Evolutionary conservation across 331 rosid species (phyloP).

Genomic region (Saraca asoca): DNA sequence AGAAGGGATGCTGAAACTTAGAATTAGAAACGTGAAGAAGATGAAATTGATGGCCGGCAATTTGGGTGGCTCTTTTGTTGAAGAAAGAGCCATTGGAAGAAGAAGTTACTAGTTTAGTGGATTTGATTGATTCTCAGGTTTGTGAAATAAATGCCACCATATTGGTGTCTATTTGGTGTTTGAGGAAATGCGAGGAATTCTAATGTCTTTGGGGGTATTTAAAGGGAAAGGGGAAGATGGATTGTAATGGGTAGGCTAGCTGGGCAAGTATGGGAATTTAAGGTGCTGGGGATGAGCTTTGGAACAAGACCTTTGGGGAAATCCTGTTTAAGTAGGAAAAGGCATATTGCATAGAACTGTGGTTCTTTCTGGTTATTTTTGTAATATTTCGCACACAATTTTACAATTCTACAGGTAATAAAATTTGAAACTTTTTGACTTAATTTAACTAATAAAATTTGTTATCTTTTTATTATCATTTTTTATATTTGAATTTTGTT

Average conservation of each 20-base stretch:
- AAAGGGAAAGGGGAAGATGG: constrained; percentile 21
- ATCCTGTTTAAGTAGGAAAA: too few species aligned
- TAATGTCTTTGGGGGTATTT: constrained; percentile 32
- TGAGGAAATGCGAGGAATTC: constrained; percentile 6
- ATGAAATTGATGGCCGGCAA: neutral
- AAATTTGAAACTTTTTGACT: too few species aligned
- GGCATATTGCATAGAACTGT: too few species aligned
- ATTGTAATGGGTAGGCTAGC: constrained; percentile 33
- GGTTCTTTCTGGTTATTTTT: too few species aligned
- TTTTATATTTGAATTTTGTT: too few species aligned
- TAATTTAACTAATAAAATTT: too few species aligned
- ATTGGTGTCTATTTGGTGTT: neutral
- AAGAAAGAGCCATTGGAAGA: constrained; percentile 39
- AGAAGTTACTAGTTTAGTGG: neutral
- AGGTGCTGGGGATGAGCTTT: constrained; percentile 20
- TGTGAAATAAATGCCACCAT: neutral
- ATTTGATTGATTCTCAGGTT: neutral
- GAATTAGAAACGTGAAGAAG: neutral
- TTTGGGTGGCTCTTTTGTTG: neutral
- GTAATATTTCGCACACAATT: too few species aligned
- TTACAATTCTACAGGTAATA: too few species aligned
- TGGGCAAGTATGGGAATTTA: constrained; percentile 65
- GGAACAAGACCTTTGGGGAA: too few species aligned
- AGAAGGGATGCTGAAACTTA: constrained; percentile 13
- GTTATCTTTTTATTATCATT: too few species aligned